phyloP scores from a whole-genome alignment of 2,329 filamentous ascomycete species.

The Fusarium sp. region DNA sequence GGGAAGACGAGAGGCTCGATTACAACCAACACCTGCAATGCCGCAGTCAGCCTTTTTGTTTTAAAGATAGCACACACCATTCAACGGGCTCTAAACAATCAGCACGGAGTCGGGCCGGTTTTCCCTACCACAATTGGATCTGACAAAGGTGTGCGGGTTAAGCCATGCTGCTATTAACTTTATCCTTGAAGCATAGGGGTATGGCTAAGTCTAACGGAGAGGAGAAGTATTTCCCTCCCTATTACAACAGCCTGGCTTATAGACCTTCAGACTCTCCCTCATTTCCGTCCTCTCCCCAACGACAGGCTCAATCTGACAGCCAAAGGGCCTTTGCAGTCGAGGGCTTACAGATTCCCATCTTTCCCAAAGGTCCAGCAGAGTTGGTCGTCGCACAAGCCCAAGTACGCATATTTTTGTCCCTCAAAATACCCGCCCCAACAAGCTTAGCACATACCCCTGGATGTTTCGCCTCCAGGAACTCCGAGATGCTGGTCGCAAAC shows the following conservation, averaged over 20 bases:
- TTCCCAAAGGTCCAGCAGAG: constrained; percentile 3
- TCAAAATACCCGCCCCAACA: constrained; percentile 31
- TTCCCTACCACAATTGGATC: too few species aligned
- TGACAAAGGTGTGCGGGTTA: too few species aligned
- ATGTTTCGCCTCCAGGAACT: constrained; percentile 2
- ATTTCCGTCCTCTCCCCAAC: neutral
- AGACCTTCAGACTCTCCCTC: neutral
- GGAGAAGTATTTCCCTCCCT: too few species aligned
- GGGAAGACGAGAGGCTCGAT: too few species aligned
- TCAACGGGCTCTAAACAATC: too few species aligned
- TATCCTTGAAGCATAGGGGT: too few species aligned
- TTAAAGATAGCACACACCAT: too few species aligned
- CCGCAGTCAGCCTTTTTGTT: too few species aligned
- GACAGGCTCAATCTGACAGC: neutral
- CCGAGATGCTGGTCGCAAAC: neutral
- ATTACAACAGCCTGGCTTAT: neutral
- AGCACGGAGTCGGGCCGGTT: too few species aligned
- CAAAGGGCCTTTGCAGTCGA: neutral
- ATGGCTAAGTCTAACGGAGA: too few species aligned
- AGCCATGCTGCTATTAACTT: too few species aligned
- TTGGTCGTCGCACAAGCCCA: constrained; percentile 31
- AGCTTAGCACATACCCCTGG: neutral
- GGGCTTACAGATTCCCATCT: constrained; percentile 4
- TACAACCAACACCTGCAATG: too few species aligned
- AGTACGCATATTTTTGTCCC: constrained; percentile 7